A percentile compares a stretch with the other conserved stretches of the same genome.
phyloP scores from a whole-genome alignment of 306 rosid species.

The Sicyos edulis region DNA sequence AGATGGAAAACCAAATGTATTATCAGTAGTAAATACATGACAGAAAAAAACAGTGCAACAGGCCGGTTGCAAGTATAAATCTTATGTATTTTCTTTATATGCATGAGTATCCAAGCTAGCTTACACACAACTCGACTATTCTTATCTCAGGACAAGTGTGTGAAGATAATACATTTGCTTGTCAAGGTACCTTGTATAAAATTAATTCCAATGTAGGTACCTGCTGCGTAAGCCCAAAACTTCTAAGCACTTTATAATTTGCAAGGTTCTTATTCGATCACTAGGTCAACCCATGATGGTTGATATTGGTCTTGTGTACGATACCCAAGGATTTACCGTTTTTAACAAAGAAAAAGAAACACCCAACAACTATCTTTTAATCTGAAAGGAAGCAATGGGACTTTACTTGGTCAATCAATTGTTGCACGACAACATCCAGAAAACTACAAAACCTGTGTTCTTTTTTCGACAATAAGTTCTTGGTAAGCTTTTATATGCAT shows the following conservation, averaged over 20 bases:
- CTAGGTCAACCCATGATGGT: too few species aligned
- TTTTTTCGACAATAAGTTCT: background rate
- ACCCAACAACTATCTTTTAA: background rate
- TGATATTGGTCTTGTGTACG: background rate
- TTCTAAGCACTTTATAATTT: too few species aligned
- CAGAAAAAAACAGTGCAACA: background rate
- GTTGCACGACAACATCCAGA: background rate
- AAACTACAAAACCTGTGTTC: background rate
- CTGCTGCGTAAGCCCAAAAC: too few species aligned
- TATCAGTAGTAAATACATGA: background rate
- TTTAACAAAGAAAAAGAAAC: constrained; percentile 2
- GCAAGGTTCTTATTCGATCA: too few species aligned
- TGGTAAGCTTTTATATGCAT: background rate
- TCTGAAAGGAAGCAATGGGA: background rate
- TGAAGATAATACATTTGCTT: too few species aligned
- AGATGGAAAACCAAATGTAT: constrained; percentile 2
- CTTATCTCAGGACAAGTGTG: too few species aligned
- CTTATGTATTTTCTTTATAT: background rate
- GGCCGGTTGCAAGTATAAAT: background rate
- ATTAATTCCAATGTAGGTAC: too few species aligned
- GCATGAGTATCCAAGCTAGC: too few species aligned
- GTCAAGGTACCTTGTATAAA: too few species aligned
- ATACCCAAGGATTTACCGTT: constrained; percentile 7
- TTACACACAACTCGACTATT: too few species aligned
- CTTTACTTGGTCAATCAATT: background rate